These are phyloP conservation scores for Aspergillus pseudoterreus DNA, from an alignment of 2,329 filamentous ascomycete genomes.

Conservation along the genomic window DNA sequence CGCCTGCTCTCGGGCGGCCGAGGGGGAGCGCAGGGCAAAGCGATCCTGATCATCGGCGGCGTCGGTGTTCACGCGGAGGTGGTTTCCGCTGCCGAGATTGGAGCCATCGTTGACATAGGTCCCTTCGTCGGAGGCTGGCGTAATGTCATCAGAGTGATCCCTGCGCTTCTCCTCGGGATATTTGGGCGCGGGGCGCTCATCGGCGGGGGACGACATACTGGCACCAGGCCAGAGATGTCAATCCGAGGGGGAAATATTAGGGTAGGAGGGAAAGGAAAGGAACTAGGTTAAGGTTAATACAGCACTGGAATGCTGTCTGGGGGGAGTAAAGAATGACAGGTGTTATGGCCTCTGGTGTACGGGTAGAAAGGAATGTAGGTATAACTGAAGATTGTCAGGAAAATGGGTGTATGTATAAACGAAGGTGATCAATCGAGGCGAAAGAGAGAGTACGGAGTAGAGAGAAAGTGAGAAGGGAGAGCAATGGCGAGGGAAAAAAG, in stretches of 20 bases:
- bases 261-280: not conserved
- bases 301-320: not conserved
- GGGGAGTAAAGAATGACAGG: not conserved
- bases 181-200: constrained; percentile 26
- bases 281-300: not conserved
- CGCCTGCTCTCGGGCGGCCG: constrained; percentile 57
- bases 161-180: constrained; percentile 25
- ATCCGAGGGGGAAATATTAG: not conserved
- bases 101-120: constrained; percentile 26
- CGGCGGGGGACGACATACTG: constrained; percentile 34
- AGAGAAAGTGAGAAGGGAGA: not conserved
- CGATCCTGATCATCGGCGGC: constrained; percentile 14
- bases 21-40: constrained; percentile 44
- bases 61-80: constrained; percentile 26
- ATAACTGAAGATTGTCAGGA: not conserved
- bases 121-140: constrained; percentile 27
- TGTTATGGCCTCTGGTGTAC: not conserved
- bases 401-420: not conserved
- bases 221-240: constrained; percentile 13
- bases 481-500: not conserved
- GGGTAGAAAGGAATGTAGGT: not conserved
- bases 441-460: not conserved
- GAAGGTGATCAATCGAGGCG: not conserved
- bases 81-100: constrained; percentile 6
- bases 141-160: constrained; percentile 21